Base-by-base conservation (phyloP, 495 filamentous ascomycete genomes). In the Podospora conica region DNA sequence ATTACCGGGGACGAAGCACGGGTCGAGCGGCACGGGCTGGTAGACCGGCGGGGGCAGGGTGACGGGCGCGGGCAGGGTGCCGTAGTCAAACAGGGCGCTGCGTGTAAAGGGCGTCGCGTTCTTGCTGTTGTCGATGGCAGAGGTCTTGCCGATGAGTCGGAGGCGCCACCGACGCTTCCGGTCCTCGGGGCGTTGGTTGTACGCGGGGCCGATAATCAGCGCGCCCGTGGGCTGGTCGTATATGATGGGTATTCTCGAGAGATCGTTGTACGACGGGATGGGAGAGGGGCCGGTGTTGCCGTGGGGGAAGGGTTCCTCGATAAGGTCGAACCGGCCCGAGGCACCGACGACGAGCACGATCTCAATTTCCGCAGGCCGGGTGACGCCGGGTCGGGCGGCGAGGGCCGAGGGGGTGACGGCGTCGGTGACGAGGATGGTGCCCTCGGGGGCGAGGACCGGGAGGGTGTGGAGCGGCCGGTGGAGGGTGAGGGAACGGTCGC, bases 401-500 rank as follows among this genome's bases (percentile, higher is more conserved):
- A 64, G 9, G 68, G 53, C 11, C 74, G 68, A 1, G 40, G 2
- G 18, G 15, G 40, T 15, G n/a, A 7, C 15, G 4, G 18, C 59
- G 63, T 85, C 84, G 9, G 86, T 63, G 0, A 84, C 80, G 33
- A 88, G 70, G 24, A 87, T 85, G 33, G 84, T 76, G 18, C 85
- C 85, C 67, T 87, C 82, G 10, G 61, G 68, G 7, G 82, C 83
- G 20, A 87, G 75, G 0, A 85, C 81, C 2, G 85, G 84, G 63
- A 80, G 79, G 28, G 76, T 60, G 6, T 64, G 28, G 1, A 87
- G 68, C 1, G 61, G 60, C 21, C 85, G 77, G 69, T 82, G 77
- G 7, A 87, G 31, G 54, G 68, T 70, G 5, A 86, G 67, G 62
- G 76, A 69, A 3, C 84, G 79, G 65, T 79, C 76, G 22, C 83